These are phyloP conservation scores for Asclepias syriaca DNA, from an alignment of 257 asterid species.

Conservation along the genomic window DNA sequence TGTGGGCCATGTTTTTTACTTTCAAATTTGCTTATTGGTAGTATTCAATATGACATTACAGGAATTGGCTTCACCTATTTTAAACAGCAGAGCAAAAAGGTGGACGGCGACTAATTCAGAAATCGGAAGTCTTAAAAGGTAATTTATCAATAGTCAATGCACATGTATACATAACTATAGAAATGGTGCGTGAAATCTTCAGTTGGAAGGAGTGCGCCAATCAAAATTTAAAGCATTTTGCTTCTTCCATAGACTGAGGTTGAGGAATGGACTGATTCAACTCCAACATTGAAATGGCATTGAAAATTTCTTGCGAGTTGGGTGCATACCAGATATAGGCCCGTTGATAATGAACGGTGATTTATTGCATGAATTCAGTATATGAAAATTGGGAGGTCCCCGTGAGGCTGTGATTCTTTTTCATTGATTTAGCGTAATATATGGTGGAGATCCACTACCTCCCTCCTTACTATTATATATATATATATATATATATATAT, in stretches of 20 bases:
- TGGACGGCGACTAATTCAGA: conserved; percentile 7
- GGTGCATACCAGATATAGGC: neutral
- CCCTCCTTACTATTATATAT: too few species aligned
- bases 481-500: too few species aligned
- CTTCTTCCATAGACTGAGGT: too few species aligned
- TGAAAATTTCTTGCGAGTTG: neutral
- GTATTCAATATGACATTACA: neutral
- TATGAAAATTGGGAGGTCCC: neutral
- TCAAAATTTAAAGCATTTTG: neutral
- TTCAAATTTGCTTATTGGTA: neutral
- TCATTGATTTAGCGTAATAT: too few species aligned
- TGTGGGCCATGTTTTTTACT: neutral
- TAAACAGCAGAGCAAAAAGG: conserved; percentile 5
- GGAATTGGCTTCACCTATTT: neutral
- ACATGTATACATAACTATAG: too few species aligned
- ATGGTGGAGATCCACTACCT: too few species aligned
- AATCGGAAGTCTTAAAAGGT: neutral
- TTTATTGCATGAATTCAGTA: neutral
- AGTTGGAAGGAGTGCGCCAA: neutral
- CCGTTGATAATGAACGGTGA: neutral
- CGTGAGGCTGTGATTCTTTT: too few species aligned
- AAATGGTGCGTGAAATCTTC: neutral
- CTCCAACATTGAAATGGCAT: neutral
- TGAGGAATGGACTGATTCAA: conserved; percentile 3
- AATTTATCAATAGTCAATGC: neutral